Base-by-base conservation (phyloP, 495 filamentous ascomycete species). In the Apodospora peruviana region DNA sequence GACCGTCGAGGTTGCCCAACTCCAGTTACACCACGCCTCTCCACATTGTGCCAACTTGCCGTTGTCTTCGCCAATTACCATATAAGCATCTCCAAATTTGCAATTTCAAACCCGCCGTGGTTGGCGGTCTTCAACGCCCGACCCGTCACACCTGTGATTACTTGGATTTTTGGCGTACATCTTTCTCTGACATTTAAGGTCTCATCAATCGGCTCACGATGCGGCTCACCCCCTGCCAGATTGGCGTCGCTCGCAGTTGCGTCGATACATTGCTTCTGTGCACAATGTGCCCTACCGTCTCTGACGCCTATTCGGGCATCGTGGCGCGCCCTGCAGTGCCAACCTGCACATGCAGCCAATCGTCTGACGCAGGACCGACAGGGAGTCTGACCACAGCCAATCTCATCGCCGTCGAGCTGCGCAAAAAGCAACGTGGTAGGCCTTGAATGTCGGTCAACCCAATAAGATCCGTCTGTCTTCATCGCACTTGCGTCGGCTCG, bases 401-500 rank as follows among this genome's bases (percentile, higher is more conserved):
- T 52, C 50, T 47, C 43, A 25, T 40, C 37, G 43, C n/a, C 16
- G n/a, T 5, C 9, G 17, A 12, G 16, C 9, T 23, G 23, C 27
- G 34, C 9, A 12, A 45, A 45, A 34, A 45, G 50, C 43, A 37
- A 35, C 17, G 37, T 21, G 10, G 36, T 41, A 51, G 20, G n/a
- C 5, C 36, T 18, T 19, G 23, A 29, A 25, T 18, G 25, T 17
- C 38, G 12, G 29, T 17, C 37, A 45, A 44, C 24, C 53, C 53
- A 52, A 49, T 51, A 44, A 32, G n/a, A 16, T 23, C 4, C 34
- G 16, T n/a, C 2, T 18, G 34, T 52, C 16, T 23, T 40, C 53
- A 45, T 43, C 53, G 53, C 53, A 56, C 25, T 48, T 56, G 53
- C 48, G 53, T 43, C 53, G 45, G 43, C 43, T 48, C 53, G 53